These are phyloP conservation scores for Plasmodium gonderi DNA, from an alignment of 169 alveolate genomes.

Conservation along the genomic window DNA sequence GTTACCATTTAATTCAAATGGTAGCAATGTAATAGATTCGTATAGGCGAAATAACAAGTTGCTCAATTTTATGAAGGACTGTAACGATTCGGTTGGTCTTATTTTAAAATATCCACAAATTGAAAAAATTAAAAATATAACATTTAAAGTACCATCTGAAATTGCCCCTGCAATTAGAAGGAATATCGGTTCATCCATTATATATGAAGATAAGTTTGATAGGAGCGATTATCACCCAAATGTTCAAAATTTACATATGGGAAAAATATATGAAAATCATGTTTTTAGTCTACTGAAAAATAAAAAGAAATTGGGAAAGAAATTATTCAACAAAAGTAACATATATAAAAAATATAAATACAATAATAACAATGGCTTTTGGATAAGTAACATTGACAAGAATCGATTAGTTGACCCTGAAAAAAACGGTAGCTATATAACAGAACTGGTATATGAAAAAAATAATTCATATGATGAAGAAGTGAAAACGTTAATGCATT, in stretches of 20 bases:
- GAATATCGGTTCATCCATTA: constrained; percentile 57
- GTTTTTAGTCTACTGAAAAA: constrained; percentile 63
- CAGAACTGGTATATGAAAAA: constrained; percentile 64
- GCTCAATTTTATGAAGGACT: constrained; percentile 61
- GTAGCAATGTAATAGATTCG: constrained; percentile 53
- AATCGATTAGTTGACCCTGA: constrained; percentile 47
- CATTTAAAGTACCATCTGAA: constrained; percentile 36
- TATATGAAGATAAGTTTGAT: constrained; percentile 70
- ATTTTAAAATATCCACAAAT: constrained; percentile 71
- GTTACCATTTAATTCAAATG: constrained; percentile 28
- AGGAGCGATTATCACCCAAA: constrained; percentile 58
- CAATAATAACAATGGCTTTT: constrained; percentile 47
- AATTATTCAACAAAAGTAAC: constrained; percentile 30
- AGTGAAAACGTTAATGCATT: constrained; percentile 27
- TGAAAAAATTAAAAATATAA: not conserved
- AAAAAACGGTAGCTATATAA: constrained; percentile 45
- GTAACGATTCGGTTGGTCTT: constrained; percentile 55
- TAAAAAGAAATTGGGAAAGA: constrained; percentile 63
- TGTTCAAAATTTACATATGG: constrained; percentile 69
- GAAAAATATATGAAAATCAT: constrained; percentile 56
- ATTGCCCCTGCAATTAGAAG: constrained; percentile 18
- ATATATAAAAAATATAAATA: constrained; percentile 64
- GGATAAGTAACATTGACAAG: constrained; percentile 74
- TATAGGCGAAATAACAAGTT: constrained; percentile 60
- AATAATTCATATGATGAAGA: constrained; percentile 32